A percentile compares a stretch with the other conserved stretches of the same genome.
These are phyloP conservation scores for Antrodiella citrinella DNA, from an alignment of 768 basidiomycete genomes.

Conservation along the genomic window DNA sequence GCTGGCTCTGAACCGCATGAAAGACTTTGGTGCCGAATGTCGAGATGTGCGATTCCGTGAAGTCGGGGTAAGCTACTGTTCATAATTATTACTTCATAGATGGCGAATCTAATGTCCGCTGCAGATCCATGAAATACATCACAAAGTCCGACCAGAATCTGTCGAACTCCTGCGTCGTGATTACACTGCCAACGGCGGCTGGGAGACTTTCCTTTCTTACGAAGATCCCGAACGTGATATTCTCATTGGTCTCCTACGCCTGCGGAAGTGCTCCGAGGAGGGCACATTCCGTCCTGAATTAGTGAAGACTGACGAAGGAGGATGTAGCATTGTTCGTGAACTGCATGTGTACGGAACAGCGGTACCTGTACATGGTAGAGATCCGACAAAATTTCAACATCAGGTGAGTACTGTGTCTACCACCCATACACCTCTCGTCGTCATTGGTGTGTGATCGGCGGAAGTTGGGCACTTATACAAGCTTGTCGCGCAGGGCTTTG, in stretches of 20 bases:
- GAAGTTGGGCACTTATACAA: constrained; percentile 1
- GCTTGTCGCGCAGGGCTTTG: constrained; percentile 66
- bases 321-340: constrained; percentile 90
- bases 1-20: constrained; percentile 94
- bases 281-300: constrained; percentile 96
- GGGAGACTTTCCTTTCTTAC: constrained; percentile 99
- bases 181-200: constrained; percentile 95
- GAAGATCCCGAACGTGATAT: constrained; percentile 98
- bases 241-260: constrained; percentile 82
- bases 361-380: constrained; percentile 92
- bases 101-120: too few relatives aligned
- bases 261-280: constrained; percentile 94
- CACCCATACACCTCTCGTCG: background rate
- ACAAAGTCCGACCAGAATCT: constrained; percentile 92
- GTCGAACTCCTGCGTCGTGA: constrained; percentile 93
- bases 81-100: constrained; percentile 3
- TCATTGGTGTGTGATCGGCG: too few relatives aligned
- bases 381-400: constrained; percentile 98
- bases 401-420: too few relatives aligned
- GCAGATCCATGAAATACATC: constrained; percentile 98
- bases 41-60: constrained; percentile 96
- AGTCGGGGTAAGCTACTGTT: constrained; percentile 69
- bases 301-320: constrained; percentile 58
- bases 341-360: constrained; percentile 98
- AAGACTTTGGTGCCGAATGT: constrained; percentile 97